A percentile compares a stretch with the other conserved stretches of the same genome.
These are phyloP conservation scores for Geosmithia morbida DNA, from an alignment of 2,329 filamentous ascomycete genomes.

Conservation along the genomic window DNA sequence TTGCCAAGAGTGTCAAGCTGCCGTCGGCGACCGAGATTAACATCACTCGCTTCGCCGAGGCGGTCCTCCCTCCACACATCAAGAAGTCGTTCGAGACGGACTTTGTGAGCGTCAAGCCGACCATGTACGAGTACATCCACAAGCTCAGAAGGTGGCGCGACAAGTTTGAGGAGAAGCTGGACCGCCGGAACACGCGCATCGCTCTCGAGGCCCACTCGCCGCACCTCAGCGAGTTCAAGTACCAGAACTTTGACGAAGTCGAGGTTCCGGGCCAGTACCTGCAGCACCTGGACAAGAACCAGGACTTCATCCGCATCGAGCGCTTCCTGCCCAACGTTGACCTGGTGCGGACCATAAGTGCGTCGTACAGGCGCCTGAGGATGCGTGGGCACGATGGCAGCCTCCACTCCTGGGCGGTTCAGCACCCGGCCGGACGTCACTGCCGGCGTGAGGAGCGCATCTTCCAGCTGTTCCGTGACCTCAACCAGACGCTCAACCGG, in stretches of 20 bases:
- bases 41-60: conserved; percentile 92
- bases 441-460: conserved; percentile 92
- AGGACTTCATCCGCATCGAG: conserved; percentile 95
- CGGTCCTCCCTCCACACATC: conserved; percentile 86
- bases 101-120: conserved; percentile 89
- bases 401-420: conserved; percentile 90
- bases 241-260: conserved; percentile 96
- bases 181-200: conserved; percentile 59
- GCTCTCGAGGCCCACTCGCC: conserved; percentile 78
- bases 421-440: conserved; percentile 85
- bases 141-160: conserved; percentile 92
- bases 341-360: conserved; percentile 75
- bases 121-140: conserved; percentile 97
- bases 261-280: conserved; percentile 96
- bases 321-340: conserved; percentile 93
- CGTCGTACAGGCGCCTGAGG: conserved; percentile 83
- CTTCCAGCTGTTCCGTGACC: conserved; percentile 89
- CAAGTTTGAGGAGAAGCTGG: conserved; percentile 94
- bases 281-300: conserved; percentile 96
- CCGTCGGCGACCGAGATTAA: conserved; percentile 86
- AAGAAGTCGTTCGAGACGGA: conserved; percentile 95
- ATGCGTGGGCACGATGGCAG: conserved; percentile 97
- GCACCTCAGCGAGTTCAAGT: conserved; percentile 89
- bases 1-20: conserved; percentile 82
- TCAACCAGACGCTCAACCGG: conserved; percentile 82